Evolutionary conservation across 2,329 filamentous ascomycete species (phyloP), one percentile per base, ranked within the genome.

Genomic region (Hypoxylon rubiginosum): DNA sequence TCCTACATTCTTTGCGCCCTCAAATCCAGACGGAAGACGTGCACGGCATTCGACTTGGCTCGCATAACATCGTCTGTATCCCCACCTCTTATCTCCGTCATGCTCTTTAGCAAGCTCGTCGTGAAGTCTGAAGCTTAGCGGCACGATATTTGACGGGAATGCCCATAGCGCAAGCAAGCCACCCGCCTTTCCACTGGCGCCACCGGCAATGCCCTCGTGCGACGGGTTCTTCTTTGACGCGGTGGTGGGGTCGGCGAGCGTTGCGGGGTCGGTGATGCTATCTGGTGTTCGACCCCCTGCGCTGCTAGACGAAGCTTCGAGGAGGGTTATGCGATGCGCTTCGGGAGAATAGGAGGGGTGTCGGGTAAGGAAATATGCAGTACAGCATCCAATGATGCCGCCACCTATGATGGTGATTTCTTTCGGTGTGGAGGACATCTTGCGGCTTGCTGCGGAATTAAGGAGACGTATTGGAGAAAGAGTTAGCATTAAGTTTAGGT

Each of bases 171-270:
- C 92, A 4, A 94, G 83, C 8, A 94, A 80, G 4, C 92, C 92
- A 8, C 91, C 92, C 0, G 92, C 92, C 80, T 94, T 94, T 28
- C 92, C 92, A 43, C 90, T 92, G 24, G 92, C 91, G 21, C 90
- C 92, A 28, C 90, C 89, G 3, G 91, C 92, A 71, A 94, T 91
- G 59, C 77, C 77, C 10, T 77, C 75, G 67, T 79, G 77, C 9
- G 77, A 72, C n/a, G 74, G 72, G 69, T 78, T 77, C 45, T 53
- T 64, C 60, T 68, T 72, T 9, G 69, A 71, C 2, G 66, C 69
- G 11, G 72, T 67, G 0, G 64, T 58, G 17, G 72, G 72, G 55
- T 76, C 74, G 34, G 71, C 72, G 36, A 79, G 72, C 7, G 72
- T 72, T 13, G 74, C 72, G 0, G 77, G 74, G 53, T 79, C 77